Evolutionary conservation across 2,329 filamentous ascomycete species (phyloP).

Genomic region (Plenodomus biglobosus): DNA sequence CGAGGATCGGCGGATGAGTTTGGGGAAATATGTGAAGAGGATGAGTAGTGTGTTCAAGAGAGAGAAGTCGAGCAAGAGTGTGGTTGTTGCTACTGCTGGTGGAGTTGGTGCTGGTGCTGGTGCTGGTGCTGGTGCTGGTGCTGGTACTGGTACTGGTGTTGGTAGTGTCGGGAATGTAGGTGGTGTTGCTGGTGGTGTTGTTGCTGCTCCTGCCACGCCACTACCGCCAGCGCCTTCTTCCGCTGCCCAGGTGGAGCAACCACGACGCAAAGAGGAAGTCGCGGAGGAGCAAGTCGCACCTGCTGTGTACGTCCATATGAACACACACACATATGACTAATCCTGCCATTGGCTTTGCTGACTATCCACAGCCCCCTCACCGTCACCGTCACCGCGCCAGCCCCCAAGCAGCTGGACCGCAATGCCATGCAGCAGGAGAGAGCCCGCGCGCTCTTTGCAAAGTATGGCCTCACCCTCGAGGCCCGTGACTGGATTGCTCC

Average conservation of each 20-base stretch:
- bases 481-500: conserved; percentile 42
- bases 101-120: no score
- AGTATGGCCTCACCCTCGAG: conserved; percentile 47
- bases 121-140: no score
- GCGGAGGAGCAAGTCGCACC: conserved; percentile 8
- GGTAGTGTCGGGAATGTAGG: no score
- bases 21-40: conserved; percentile 46
- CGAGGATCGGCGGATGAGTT: conserved; percentile 34
- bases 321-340: neutral
- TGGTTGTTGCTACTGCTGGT: neutral
- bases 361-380: conserved; percentile 9
- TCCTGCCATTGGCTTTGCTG: neutral
- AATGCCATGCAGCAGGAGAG: conserved; percentile 44
- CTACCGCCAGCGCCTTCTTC: conserved; percentile 12
- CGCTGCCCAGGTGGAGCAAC: conserved; percentile 8
- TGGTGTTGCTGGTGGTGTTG: no score
- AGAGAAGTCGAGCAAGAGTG: conserved; percentile 30
- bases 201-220: conserved; percentile 2
- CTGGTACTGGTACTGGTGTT: no score
- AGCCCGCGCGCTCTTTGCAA: conserved; percentile 46
- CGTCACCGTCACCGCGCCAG: conserved; percentile 5
- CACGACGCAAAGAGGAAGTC: neutral
- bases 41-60: conserved; percentile 45
- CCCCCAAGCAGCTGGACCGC: conserved; percentile 29
- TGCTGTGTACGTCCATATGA: conserved; percentile 5